Evolutionary conservation across 345 rosid genomes (phyloP).

Genomic region (Noccaea caerulescens): DNA sequence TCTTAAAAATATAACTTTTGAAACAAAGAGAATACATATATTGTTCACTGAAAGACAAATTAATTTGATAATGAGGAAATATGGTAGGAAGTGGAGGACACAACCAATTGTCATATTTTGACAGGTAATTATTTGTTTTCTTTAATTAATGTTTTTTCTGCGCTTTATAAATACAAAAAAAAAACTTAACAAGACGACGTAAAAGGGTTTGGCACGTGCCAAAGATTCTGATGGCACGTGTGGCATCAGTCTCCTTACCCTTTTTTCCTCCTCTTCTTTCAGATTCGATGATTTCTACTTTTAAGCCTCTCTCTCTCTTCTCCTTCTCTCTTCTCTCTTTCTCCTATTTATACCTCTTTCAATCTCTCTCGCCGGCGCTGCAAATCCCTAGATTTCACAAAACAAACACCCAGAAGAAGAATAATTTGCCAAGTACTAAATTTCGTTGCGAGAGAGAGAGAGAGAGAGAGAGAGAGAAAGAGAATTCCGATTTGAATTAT

Average conservation of each 20-base stretch:
- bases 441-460: not conserved
- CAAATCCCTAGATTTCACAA: slow-evolving; percentile 33
- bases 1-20: not conserved
- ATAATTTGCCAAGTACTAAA: not conserved
- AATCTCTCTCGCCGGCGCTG: slow-evolving; percentile 51
- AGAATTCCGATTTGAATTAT: slow-evolving; percentile 12
- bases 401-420: not conserved
- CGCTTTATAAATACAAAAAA: not conserved
- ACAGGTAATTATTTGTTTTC: slow-evolving; percentile 17
- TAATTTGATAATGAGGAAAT: not conserved
- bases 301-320: slow-evolving; percentile 30
- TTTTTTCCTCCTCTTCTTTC: slow-evolving; percentile 36
- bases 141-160: slow-evolving; percentile 16
- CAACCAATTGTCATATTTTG: slow-evolving; percentile 34
- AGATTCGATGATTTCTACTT: slow-evolving; percentile 47
- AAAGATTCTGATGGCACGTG: slow-evolving; percentile 43
- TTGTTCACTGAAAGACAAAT: not conserved
- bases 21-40: not conserved
- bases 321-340: not conserved
- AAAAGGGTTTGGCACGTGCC: slow-evolving; percentile 47
- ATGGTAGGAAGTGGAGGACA: slow-evolving; percentile 21
- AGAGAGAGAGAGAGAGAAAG: not conserved
- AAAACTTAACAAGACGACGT: not conserved
- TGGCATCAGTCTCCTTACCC: slow-evolving; percentile 28
- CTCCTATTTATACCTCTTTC: slow-evolving; percentile 33